Evolutionary conservation across 768 basidiomycete genomes (phyloP), one percentile per base, ranked within the genome.

Genomic region (Holtermanniella nyarrowii): DNA sequence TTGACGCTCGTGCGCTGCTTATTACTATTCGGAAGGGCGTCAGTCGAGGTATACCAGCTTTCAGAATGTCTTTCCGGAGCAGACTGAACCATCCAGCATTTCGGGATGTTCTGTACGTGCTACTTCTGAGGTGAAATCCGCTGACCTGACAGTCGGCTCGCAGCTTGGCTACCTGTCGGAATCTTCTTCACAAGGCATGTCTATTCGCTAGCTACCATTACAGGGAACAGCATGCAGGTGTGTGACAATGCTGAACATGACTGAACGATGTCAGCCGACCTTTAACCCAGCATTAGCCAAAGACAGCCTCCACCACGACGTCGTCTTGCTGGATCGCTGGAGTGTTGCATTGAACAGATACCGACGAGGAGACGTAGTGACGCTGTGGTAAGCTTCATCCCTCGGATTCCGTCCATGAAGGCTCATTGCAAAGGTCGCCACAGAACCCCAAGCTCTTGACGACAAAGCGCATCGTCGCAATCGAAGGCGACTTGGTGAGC

Each of bases 401-500:
- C 21, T 48, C 21, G 13, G 16, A 31, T 26, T 48, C 22, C 10
- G 22, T 7, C n/a, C 18, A 20, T 44, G 12, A 40, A 18, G 42
- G 7, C 42, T 44, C 10, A 18, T 20, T 10, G n/a, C 42, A 20
- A 37, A 72, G 70, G 60, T 71, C 71, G 10, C 72, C 72, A 0
- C 58, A 64, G 26, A 64, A 72, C 56, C 70, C 71, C 10, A 60
- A 68, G 37, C 46, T 68, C 12, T 44, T 70, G n/a, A 71, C 71
- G 18, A 71, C 70, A 3, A 73, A 73, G 48, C 65, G 72, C 2
- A 70, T 73, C 47, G 56, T 73, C 37, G 72, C 70, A 5, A 53
- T 72, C 4, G 67, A 66, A 54, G 68, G 71, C 21, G 72, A 73
- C 50, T 51, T 72, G 1, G 70, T 68, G 27, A 47, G 65, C 44